Percentiles rank a stretch among this genome's conserved stretches.
These are phyloP conservation scores for Sporothrix sp. DNA, from an alignment of 2,329 filamentous ascomycete species.

Conservation along the genomic window DNA sequence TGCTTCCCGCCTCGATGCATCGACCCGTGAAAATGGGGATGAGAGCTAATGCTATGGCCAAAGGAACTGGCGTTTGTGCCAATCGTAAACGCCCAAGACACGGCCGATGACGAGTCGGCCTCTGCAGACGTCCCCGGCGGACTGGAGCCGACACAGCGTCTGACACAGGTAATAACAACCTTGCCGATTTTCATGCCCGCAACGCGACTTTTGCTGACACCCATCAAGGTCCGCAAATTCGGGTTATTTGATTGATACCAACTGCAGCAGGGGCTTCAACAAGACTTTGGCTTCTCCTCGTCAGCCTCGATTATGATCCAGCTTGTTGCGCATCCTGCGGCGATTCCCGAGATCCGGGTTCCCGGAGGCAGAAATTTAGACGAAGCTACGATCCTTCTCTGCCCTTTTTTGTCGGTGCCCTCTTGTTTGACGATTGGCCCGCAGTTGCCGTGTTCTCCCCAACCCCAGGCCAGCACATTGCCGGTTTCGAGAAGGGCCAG, in stretches of 20 bases:
- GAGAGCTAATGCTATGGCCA: neutral
- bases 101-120: conserved; percentile 15
- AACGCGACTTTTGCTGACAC: conserved; percentile 22
- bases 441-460: conserved; percentile 97
- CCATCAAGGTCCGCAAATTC: conserved; percentile 23
- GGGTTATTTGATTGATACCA: conserved; percentile 23
- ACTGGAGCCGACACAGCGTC: conserved; percentile 62
- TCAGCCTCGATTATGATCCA: conserved; percentile 44
- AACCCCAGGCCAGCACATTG: conserved; percentile 78
- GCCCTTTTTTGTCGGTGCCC: conserved; percentile 60
- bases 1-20: neutral
- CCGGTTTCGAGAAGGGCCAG: conserved; percentile 57
- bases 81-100: conserved; percentile 30
- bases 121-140: conserved; percentile 23
- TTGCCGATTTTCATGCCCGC: neutral
- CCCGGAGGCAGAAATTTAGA: conserved; percentile 42
- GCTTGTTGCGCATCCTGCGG: conserved; percentile 84
- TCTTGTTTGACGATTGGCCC: conserved; percentile 44
- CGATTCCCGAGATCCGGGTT: conserved; percentile 50
- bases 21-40: neutral
- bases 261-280: neutral
- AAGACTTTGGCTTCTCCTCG: neutral
- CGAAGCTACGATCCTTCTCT: conserved; percentile 57
- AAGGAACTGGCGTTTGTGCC: conserved; percentile 26
- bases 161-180: conserved; percentile 49